Conservation (phyloP, 257 asterid species). For the Solanum bukasovii region DNA sequence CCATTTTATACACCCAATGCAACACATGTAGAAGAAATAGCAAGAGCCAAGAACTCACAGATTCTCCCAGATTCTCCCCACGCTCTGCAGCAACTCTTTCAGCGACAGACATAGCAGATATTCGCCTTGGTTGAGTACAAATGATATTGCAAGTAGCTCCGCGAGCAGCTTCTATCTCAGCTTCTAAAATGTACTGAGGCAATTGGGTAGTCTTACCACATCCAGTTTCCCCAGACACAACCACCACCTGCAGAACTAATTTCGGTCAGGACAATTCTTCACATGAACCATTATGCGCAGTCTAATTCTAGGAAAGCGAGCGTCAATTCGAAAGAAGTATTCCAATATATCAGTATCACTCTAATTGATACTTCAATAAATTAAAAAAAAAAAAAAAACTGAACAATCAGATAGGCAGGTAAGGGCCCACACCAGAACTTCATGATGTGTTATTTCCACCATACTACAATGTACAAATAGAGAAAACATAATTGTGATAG, state of each 20-base stretch:
- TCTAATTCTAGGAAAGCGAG: background rate
- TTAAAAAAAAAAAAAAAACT: no score
- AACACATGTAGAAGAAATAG: constrained; percentile 9
- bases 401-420: background rate
- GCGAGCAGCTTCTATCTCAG: constrained; percentile 59
- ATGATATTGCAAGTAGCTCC: constrained; percentile 84
- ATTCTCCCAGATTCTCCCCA: constrained; percentile 84
- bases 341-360: background rate
- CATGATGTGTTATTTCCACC: background rate
- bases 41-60: constrained; percentile 37
- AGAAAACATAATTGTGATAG: background rate
- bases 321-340: background rate
- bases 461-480: background rate
- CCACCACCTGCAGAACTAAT: constrained; percentile 48
- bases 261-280: background rate
- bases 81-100: constrained; percentile 97
- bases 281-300: background rate
- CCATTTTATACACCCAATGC: background rate
- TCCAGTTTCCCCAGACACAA: constrained; percentile 90
- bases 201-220: constrained; percentile 93
- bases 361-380: background rate
- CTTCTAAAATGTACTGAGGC: constrained; percentile 85
- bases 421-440: background rate
- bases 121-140: constrained; percentile 93
- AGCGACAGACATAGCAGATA: constrained; percentile 84